phyloP scores from a whole-genome alignment of 1,284 basidiomycete species.

The Microbotryum silenes-acaulis region DNA sequence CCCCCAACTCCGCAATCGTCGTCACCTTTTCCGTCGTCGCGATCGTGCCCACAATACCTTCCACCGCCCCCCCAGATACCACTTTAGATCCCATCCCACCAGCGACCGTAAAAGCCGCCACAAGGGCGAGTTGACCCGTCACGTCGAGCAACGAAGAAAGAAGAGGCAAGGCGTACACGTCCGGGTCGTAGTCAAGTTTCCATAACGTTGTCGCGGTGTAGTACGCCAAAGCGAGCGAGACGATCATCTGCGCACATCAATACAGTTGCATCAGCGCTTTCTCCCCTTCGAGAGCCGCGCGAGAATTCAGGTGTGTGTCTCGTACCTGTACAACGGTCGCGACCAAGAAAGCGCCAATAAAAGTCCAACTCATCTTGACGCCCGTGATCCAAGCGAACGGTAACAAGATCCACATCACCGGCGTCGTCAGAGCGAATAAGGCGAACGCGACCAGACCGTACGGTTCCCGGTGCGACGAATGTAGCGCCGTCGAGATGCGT shows the following conservation, averaged over 20 bases:
- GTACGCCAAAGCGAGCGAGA: conserved; percentile 13
- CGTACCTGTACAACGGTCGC: conserved; percentile 63
- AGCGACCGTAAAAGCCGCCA: conserved; percentile 42
- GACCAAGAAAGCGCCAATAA: conserved; percentile 55
- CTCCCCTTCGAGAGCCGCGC: background rate
- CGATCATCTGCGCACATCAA: conserved; percentile 3
- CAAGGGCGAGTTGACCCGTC: conserved; percentile 73
- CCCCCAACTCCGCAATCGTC: too few species aligned
- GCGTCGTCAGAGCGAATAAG: conserved; percentile 63
- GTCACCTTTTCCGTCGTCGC: too few species aligned
- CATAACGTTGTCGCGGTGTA: conserved; percentile 68
- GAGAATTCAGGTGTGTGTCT: conserved; percentile 37
- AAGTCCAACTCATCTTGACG: conserved; percentile 58
- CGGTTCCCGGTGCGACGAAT: conserved; percentile 45
- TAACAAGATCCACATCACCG: conserved; percentile 67
- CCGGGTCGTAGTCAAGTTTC: conserved; percentile 75
- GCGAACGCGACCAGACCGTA: conserved; percentile 45
- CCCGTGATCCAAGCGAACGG: conserved; percentile 56
- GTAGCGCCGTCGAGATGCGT: conserved; percentile 75
- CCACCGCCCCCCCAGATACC: too few species aligned
- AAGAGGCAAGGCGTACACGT: conserved; percentile 85
- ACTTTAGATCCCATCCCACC: conserved; percentile 31
- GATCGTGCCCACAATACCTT: too few species aligned
- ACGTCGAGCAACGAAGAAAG: conserved; percentile 87
- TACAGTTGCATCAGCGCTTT: background rate